Percentiles rank a stretch among this genome's conserved stretches.
phyloP scores from a whole-genome alignment of 345 rosid species.

The Populus alba region DNA sequence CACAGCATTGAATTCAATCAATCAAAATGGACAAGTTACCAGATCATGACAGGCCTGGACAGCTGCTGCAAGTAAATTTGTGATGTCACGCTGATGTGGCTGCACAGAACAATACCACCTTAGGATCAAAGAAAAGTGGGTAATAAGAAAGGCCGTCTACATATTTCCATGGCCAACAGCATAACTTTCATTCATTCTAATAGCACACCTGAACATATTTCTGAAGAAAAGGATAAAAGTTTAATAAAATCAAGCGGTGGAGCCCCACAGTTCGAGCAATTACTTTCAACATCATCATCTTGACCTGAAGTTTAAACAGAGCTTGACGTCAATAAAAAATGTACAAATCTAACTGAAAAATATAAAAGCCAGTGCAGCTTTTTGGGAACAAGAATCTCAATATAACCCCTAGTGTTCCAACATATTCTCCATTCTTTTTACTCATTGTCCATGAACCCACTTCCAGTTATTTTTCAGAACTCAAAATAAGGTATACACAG shows the following conservation, averaged over 20 bases:
- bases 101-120: slow-evolving; percentile 33
- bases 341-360: not conserved
- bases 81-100: slow-evolving; percentile 92
- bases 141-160: not conserved
- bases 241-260: slow-evolving; percentile 71
- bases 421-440: not conserved
- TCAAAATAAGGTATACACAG: not conserved
- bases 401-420: not conserved
- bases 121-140: not conserved
- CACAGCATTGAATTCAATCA: slow-evolving; percentile 3
- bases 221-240: slow-evolving; percentile 75
- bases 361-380: not conserved
- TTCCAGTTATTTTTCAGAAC: not conserved
- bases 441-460: not conserved
- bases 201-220: slow-evolving; percentile 71
- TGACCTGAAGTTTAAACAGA: slow-evolving; percentile 51
- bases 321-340: not conserved
- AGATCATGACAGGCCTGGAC: slow-evolving; percentile 97
- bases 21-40: slow-evolving; percentile 46
- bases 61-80: slow-evolving; percentile 87
- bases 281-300: slow-evolving; percentile 89
- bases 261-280: slow-evolving; percentile 89
- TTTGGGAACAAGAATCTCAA: not conserved
- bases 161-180: slow-evolving; percentile 9
- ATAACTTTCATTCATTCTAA: not conserved